Percentiles rank a stretch among this genome's conserved stretches.
phyloP scores from a whole-genome alignment of 1,284 basidiomycete genomes.

The Vanrija pseudolonga region DNA sequence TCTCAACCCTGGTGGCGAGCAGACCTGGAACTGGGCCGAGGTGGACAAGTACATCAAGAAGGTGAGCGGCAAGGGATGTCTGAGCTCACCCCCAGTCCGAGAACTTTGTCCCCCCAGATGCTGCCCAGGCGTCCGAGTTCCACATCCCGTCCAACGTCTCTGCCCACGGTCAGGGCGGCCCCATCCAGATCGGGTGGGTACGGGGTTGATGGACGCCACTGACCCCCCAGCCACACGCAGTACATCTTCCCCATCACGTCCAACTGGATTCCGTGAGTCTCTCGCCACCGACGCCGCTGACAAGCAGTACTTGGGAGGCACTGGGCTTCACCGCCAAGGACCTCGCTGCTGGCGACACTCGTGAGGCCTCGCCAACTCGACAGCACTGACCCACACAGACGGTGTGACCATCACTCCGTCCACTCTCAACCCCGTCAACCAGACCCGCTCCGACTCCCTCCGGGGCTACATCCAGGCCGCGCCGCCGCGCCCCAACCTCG shows the following conservation, averaged over 20 bases:
- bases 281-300: too few relatives aligned
- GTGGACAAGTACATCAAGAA: constrained; percentile 46
- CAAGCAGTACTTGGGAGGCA: constrained; percentile 39
- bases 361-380: background rate
- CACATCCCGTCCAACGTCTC: constrained; percentile 47
- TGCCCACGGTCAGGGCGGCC: constrained; percentile 54
- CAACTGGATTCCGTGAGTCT: constrained; percentile 54
- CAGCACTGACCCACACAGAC: constrained; percentile 3
- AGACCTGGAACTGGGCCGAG: constrained; percentile 48
- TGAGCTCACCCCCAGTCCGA: constrained; percentile 47
- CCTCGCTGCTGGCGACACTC: constrained; percentile 28
- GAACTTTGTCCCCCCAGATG: constrained; percentile 47
- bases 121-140: constrained; percentile 39
- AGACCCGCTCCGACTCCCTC: constrained; percentile 62
- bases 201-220: constrained; percentile 38
- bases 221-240: constrained; percentile 32
- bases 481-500: constrained; percentile 59
- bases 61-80: constrained; percentile 19
- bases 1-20: constrained; percentile 31
- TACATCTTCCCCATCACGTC: constrained; percentile 55
- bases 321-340: constrained; percentile 55
- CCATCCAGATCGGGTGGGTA: constrained; percentile 49
- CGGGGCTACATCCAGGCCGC: constrained; percentile 61
- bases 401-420: constrained; percentile 57
- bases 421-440: constrained; percentile 62